Base-by-base conservation (phyloP, 2,329 filamentous ascomycete genomes). In the Huntiella decipiens region DNA sequence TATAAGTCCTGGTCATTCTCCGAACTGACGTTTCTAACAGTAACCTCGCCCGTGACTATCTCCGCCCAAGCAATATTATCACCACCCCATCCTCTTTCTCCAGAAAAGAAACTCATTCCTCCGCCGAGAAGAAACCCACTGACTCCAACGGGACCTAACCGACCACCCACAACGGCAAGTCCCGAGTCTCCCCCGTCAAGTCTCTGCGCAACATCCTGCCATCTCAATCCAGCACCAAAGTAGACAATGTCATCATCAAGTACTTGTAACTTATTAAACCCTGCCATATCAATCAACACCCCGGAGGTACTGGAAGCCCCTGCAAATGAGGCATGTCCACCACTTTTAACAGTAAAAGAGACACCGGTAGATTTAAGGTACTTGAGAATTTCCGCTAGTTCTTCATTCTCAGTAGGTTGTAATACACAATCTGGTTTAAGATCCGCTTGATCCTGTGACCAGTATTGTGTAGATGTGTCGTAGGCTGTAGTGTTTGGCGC, bases 141-240 rank as follows among this genome's bases (percentile, higher is more conserved):
- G 3, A 28, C 22, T 28, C 22, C 22, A 7, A 28, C 22, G 22
- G 22, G 6, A 7, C 22, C 22, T 4, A 28, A 28, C 22, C 22
- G 22, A 7, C 22, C 67, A 1, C 67, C 68, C 0, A 61, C 57
- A 2, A 66, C 64, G 1, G 60, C 56, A 8, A 67, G 53, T 1
- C 58, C 58, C 16, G 61, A 50, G 4, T 28, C 22, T 28, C 22
- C 22, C 22, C 56, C 53, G 13, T 54, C 51, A 5, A 58, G 46
- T 4, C 46, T 35, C 11, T 49, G 46, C 19, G 57, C 56, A 3
- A 56, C 52, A 6, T 51, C 47, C 1, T 48, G 48, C 69, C 68
- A 73, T 4, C 61, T 56, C n/a, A 60, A 60, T 2, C 68, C 70
- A 0, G 63, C 54, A 0, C 67, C 67, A 11, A 71, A 56, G 12